Percentiles rank a stretch among this genome's conserved stretches.
phyloP scores from a whole-genome alignment of 2,329 filamentous ascomycete species.

The Cercospora zeae-maydis region DNA sequence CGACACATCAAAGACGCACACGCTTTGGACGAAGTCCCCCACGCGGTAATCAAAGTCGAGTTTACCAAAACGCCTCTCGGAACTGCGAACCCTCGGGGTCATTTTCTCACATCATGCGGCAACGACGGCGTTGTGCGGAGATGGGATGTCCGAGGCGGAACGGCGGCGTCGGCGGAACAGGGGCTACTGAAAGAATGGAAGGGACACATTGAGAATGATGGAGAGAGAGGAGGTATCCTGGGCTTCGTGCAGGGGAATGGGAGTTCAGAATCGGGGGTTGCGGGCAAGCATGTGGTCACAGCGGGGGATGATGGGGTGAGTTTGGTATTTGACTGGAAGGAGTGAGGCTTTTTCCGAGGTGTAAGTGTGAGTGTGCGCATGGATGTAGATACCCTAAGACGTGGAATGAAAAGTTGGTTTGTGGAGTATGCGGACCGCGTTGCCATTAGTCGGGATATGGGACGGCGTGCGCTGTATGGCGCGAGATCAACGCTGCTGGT shows the following conservation, averaged over 20 bases:
- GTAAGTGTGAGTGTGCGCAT: background rate
- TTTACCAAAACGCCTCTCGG: slow-evolving; percentile 59
- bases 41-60: slow-evolving; percentile 84
- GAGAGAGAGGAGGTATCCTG: slow-evolving; percentile 78
- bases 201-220: slow-evolving; percentile 75
- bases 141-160: slow-evolving; percentile 77
- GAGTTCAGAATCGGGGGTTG: background rate
- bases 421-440: too few species aligned
- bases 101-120: slow-evolving; percentile 79
- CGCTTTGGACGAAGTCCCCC: slow-evolving; percentile 58
- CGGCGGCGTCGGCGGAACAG: slow-evolving; percentile 59
- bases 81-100: slow-evolving; percentile 41
- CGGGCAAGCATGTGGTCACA: slow-evolving; percentile 72
- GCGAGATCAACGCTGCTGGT: too few species aligned
- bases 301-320: slow-evolving; percentile 81
- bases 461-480: too few species aligned
- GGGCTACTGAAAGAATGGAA: slow-evolving; percentile 83
- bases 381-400: too few species aligned
- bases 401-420: too few species aligned
- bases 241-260: slow-evolving; percentile 80
- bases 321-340: slow-evolving; percentile 54
- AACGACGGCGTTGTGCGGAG: slow-evolving; percentile 87
- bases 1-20: slow-evolving; percentile 78
- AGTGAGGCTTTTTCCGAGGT: background rate
- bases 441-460: too few species aligned